phyloP scores from a whole-genome alignment of 2,329 filamentous ascomycete species.

The Exophiala alcalophila region DNA sequence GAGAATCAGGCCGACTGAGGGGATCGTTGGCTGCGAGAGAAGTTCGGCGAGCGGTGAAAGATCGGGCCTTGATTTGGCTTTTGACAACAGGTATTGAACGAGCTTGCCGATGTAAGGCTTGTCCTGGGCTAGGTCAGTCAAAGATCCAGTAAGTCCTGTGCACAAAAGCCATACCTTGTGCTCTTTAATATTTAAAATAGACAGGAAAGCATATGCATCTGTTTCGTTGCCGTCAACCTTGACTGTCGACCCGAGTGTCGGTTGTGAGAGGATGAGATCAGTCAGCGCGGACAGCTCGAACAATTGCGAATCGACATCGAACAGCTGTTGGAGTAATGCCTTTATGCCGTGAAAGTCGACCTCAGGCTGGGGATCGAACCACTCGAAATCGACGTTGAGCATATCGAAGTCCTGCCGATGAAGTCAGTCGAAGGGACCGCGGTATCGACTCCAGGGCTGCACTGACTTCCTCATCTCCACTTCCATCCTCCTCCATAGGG shows the following conservation, averaged over 20 bases:
- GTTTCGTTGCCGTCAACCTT: slow-evolving; percentile 95
- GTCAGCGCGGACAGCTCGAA: slow-evolving; percentile 85
- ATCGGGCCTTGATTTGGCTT: slow-evolving; percentile 52
- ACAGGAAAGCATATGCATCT: slow-evolving; percentile 90
- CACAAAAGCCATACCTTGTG: slow-evolving; percentile 53
- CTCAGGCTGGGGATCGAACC: slow-evolving; percentile 89
- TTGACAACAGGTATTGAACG: slow-evolving; percentile 64
- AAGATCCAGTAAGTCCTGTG: slow-evolving; percentile 1
- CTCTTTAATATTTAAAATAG: slow-evolving; percentile 76
- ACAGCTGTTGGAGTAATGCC: slow-evolving; percentile 80
- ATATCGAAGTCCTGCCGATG: slow-evolving; percentile 73
- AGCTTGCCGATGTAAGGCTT: slow-evolving; percentile 70
- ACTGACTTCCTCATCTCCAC: slow-evolving; percentile 41
- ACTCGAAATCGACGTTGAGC: slow-evolving; percentile 96
- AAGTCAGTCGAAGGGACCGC: slow-evolving; percentile 6
- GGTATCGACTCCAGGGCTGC: slow-evolving; percentile 1
- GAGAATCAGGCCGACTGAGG: slow-evolving; percentile 78
- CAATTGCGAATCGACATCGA: slow-evolving; percentile 80
- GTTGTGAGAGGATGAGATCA: slow-evolving; percentile 82
- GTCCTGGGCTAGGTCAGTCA: slow-evolving; percentile 44
- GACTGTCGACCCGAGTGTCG: slow-evolving; percentile 85
- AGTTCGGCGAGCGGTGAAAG: slow-evolving; percentile 59
- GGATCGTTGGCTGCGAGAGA: slow-evolving; percentile 51
- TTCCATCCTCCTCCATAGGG: slow-evolving; percentile 22
- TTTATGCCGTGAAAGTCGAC: slow-evolving; percentile 96